Base-by-base conservation (phyloP, 1,139 yeast species). In the Blastobotrys malaysiensis region DNA sequence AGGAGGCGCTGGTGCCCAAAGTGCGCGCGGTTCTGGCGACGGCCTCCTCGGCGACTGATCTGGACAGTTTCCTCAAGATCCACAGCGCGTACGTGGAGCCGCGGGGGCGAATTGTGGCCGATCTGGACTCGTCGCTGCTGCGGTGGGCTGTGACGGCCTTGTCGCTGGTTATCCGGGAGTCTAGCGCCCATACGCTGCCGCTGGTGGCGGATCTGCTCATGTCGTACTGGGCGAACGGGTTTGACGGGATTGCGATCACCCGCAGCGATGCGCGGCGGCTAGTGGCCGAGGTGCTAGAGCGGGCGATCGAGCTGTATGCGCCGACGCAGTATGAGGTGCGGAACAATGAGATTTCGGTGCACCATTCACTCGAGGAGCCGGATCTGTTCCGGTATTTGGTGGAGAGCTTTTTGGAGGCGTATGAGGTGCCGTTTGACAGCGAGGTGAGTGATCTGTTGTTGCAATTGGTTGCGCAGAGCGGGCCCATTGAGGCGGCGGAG, bases 381-480 rank as follows among this genome's bases (percentile, higher is more conserved):
- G 57, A 55, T 11, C 53, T 51, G 13, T 59, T 63, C 43, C 52
- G 54, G 27, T 50, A 50, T 11, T 55, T 64, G 14, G 56, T 59
- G 45, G 54, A 58, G 14, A 44, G 49, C 13, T 61, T 57, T 36
- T 43, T 58, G 21, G 60, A 57, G 26, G 46, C 49, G 27, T 9
- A 52, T 45, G 45, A 49, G 39, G 2, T 31, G 24, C 48, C 44
- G 43, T 43, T 22, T 18, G 59, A 51, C n/a, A 53, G 50, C 9
- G 51, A 50, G 6, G 45, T 64, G 31, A 61, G 63, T 21, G 71
- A 67, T 50, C 53, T 63, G 52, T 57, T 65, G 56, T 59, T 69
- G 51, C 63, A 61, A 26, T 58, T 69, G 13, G 60, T 64, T 2
- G 63, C 69, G 4, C 56, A 58, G 26, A 60, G 67, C 26, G 71